Percentiles rank a stretch among this genome's conserved stretches.
Conservation (phyloP, 2,329 filamentous ascomycete species). For the Colletotrichum horii region DNA sequence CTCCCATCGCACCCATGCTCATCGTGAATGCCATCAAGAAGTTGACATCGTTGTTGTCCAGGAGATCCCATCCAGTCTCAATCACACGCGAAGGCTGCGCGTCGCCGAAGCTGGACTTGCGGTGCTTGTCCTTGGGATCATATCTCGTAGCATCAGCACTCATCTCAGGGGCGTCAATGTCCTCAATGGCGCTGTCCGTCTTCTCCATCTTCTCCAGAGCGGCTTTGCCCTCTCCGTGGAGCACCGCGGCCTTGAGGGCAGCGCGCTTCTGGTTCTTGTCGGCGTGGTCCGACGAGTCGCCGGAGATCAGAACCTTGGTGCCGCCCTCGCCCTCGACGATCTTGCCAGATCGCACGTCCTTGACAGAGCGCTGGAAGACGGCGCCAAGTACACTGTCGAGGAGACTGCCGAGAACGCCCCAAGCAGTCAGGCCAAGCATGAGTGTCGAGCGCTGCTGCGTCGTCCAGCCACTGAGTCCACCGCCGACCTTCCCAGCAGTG, state of each 20-base stretch:
- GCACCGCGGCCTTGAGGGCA: constrained; percentile 44
- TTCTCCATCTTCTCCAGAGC: constrained; percentile 46
- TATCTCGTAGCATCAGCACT: constrained; percentile 47
- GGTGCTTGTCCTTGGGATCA: constrained; percentile 53
- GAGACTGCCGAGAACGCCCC: constrained; percentile 81
- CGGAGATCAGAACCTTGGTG: constrained; percentile 56
- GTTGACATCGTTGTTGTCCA: constrained; percentile 97
- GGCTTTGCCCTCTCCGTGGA: constrained; percentile 49
- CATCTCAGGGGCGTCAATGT: constrained; percentile 38
- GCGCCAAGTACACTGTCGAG: constrained; percentile 89
- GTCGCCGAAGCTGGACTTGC: constrained; percentile 57
- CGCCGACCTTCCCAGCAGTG: constrained; percentile 35
- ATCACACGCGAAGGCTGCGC: constrained; percentile 66
- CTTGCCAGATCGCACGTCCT: constrained; percentile 82
- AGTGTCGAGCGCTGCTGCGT: constrained; percentile 48
- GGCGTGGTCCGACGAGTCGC: constrained; percentile 28
- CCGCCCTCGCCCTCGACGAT: constrained; percentile 88
- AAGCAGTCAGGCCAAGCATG: constrained; percentile 66
- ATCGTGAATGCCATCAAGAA: constrained; percentile 86
- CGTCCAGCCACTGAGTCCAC: constrained; percentile 56
- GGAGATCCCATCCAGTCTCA: constrained; percentile 72
- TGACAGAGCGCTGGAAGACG: constrained; percentile 83
- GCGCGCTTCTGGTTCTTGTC: constrained; percentile 34
- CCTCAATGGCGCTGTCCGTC: constrained; percentile 25
- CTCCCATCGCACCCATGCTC: constrained; percentile 77